Evolutionary conservation across 2,329 filamentous ascomycete species (phyloP).

Genomic region (Xylariaceae sp.): DNA sequence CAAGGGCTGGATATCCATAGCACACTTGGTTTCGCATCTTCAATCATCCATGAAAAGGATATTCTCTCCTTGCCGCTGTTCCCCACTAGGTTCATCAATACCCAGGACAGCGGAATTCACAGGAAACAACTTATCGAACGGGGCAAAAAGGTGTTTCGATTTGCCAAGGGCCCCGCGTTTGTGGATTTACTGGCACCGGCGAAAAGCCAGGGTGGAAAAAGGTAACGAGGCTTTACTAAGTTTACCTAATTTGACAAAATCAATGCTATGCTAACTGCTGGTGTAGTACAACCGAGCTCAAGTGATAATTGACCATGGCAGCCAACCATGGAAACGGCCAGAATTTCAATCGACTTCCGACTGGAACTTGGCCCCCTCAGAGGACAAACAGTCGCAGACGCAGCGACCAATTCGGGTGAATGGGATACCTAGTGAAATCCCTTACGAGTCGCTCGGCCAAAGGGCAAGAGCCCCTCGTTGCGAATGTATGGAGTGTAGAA

Average conservation of each 20-base stretch:
- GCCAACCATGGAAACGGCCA: neutral
- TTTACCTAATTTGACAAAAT: neutral
- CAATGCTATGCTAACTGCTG: neutral
- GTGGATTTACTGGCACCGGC: conserved; percentile 12
- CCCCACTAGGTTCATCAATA: conserved; percentile 11
- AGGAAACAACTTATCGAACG: conserved; percentile 14
- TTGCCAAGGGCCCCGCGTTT: conserved; percentile 11
- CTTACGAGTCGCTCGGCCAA: conserved; percentile 9
- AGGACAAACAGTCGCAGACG: too few species aligned
- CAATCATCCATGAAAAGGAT: conserved; percentile 12
- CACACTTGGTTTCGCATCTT: neutral
- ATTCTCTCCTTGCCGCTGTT: conserved; percentile 15
- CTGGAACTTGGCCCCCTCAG: too few species aligned
- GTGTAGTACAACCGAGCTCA: conserved; percentile 1
- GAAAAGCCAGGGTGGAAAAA: conserved; percentile 13
- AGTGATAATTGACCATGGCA: conserved; percentile 2
- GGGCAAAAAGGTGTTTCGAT: conserved; percentile 9
- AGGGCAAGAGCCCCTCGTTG: conserved; percentile 13
- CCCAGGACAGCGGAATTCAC: conserved; percentile 5
- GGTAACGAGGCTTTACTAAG: neutral
- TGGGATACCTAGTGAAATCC: too few species aligned
- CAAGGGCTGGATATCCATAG: conserved; percentile 18
- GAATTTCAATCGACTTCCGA: neutral
- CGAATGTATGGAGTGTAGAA: conserved; percentile 8
- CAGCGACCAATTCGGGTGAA: too few species aligned